Evolutionary conservation across 495 filamentous ascomycete species (phyloP).

Genomic region (Penicillium canescens): DNA sequence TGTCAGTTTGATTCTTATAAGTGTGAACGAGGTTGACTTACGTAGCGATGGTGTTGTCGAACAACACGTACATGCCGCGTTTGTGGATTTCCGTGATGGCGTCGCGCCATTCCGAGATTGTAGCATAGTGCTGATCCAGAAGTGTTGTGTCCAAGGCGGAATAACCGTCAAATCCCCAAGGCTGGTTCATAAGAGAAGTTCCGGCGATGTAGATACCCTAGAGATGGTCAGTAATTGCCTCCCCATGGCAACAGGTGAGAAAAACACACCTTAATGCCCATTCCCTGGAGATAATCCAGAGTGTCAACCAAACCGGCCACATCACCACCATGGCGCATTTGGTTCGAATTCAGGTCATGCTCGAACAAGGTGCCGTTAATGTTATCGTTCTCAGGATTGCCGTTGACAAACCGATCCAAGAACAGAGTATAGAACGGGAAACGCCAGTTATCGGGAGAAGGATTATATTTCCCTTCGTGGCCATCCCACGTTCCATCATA

Average conservation of each 20-base stretch:
- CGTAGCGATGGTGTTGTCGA: constrained; percentile 74
- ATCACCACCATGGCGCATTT: constrained; percentile 73
- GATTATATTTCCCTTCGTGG: constrained; percentile 43
- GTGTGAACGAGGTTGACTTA: constrained; percentile 32
- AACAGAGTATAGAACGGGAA: constrained; percentile 73
- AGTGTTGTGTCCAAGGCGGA: constrained; percentile 68
- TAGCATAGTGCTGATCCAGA: constrained; percentile 67
- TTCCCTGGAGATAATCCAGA: constrained; percentile 71
- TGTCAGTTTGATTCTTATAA: neutral
- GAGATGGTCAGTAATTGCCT: neutral
- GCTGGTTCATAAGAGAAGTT: constrained; percentile 66
- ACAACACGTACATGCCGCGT: constrained; percentile 67
- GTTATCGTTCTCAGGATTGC: constrained; percentile 70
- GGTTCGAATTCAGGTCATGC: constrained; percentile 65
- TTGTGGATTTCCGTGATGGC: constrained; percentile 64
- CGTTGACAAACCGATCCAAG: constrained; percentile 70
- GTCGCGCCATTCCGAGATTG: constrained; percentile 60
- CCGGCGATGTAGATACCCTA: constrained; percentile 70
- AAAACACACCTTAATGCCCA: constrained; percentile 65
- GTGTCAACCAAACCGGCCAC: constrained; percentile 62
- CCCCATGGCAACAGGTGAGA: neutral
- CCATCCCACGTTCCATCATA: constrained; percentile 61
- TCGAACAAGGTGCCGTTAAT: constrained; percentile 67
- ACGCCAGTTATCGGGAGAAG: constrained; percentile 67
- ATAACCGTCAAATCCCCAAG: constrained; percentile 69